Percentiles rank a stretch among this genome's conserved stretches.
These are phyloP conservation scores for Amylostereum areolatum DNA, from an alignment of 1,284 basidiomycete genomes.

Conservation along the genomic window DNA sequence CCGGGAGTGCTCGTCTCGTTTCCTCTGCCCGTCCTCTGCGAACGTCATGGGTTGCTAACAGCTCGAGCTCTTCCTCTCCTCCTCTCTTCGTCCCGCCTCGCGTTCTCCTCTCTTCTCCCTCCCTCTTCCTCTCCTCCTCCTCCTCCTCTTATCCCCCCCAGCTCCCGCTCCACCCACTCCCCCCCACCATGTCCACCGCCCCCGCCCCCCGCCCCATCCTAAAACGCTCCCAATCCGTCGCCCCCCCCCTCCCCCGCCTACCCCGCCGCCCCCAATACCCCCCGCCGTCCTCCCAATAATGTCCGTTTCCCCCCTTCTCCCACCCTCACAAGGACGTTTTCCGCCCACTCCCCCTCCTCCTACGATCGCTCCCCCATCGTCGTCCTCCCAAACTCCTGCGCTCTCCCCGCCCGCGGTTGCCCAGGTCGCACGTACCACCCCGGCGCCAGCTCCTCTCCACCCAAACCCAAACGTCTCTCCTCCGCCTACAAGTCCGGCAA, in stretches of 20 bases:
- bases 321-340: conserved; percentile 48
- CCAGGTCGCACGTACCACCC: conserved; percentile 55
- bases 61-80: conserved; percentile 1
- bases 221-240: conserved; percentile 24
- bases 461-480: conserved; percentile 7
- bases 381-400: conserved; percentile 58
- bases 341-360: conserved; percentile 44
- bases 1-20: no score
- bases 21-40: no score
- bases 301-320: conserved; percentile 57
- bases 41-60: no score
- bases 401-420: conserved; percentile 64
- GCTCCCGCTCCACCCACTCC: conserved; percentile 6
- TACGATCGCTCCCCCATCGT: conserved; percentile 73
- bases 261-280: conserved; percentile 17
- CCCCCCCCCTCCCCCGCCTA: conserved; percentile 10
- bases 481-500: conserved; percentile 21
- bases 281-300: conserved; percentile 18
- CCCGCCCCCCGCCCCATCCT: conserved; percentile 36
- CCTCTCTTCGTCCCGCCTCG: no score
- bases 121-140: conserved; percentile 6
- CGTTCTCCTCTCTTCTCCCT: neutral
- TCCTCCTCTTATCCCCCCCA: conserved; percentile 1
- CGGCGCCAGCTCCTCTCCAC: conserved; percentile 7
- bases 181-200: conserved; percentile 21